Percentiles rank a stretch among this genome's conserved stretches.
phyloP scores from a whole-genome alignment of 2,329 filamentous ascomycete species.

The Aspergillus carbonarius region DNA sequence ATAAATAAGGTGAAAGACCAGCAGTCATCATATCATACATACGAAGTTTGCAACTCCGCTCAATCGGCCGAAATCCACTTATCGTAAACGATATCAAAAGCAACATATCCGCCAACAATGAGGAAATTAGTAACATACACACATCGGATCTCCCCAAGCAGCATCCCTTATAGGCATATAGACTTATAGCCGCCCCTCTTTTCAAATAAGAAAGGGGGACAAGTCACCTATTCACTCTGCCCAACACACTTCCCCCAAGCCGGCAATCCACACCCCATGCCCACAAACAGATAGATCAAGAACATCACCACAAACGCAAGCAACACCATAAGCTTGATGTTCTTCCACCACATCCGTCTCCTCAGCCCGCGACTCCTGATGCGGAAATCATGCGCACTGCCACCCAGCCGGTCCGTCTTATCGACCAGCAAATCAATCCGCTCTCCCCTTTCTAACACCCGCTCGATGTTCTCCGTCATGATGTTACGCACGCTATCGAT shows the following conservation, averaged over 20 bases:
- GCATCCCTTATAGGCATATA: background rate
- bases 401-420: conserved; percentile 90
- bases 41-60: background rate
- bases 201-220: too few species aligned
- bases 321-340: conserved; percentile 88
- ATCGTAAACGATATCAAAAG: background rate
- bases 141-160: background rate
- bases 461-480: conserved; percentile 95
- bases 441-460: conserved; percentile 84
- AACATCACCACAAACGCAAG: conserved; percentile 69
- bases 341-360: conserved; percentile 99
- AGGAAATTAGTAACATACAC: background rate
- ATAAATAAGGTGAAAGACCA: too few species aligned
- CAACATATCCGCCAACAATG: background rate
- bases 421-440: conserved; percentile 90
- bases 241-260: conserved; percentile 49
- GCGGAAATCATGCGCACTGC: conserved; percentile 84
- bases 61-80: background rate
- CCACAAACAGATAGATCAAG: conserved; percentile 68
- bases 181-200: background rate
- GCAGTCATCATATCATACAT: background rate
- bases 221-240: conserved; percentile 7
- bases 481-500: conserved; percentile 91
- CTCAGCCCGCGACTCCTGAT: conserved; percentile 82
- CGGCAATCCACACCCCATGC: conserved; percentile 70